Conservation (phyloP, 345 rosid genomes). For the Schrenkiella parvula region DNA sequence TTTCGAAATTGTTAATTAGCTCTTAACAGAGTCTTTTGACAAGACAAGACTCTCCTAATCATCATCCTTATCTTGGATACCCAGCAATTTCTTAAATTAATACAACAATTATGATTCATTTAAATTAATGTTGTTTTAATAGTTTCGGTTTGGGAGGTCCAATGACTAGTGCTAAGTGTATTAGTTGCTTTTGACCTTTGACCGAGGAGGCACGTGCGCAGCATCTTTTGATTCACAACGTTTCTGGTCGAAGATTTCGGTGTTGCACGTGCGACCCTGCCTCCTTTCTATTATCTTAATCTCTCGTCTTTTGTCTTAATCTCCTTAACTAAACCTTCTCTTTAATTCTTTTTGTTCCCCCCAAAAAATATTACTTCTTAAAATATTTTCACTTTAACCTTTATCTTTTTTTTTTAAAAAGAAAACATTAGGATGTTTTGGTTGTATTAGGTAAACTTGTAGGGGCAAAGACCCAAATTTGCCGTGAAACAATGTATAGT, state of each 20-base stretch:
- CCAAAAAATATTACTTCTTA: not conserved
- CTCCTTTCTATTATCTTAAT: conserved; percentile 31
- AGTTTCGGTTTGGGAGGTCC: conserved; percentile 38
- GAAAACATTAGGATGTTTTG: conserved; percentile 26
- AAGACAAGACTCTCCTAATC: conserved; percentile 36
- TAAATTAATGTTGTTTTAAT: conserved; percentile 18
- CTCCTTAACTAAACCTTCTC: conserved; percentile 25
- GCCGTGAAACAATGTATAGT: not conserved
- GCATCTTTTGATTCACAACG: conserved; percentile 44
- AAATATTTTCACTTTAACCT: conserved; percentile 26
- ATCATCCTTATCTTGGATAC: conserved; percentile 49
- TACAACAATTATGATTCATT: conserved; percentile 1
- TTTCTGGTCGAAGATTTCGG: conserved; percentile 57
- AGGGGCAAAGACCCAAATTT: conserved; percentile 36
- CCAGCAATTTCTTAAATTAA: conserved; percentile 9
- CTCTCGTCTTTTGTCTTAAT: conserved; percentile 35
- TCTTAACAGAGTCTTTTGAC: conserved; percentile 14
- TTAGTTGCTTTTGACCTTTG: conserved; percentile 78
- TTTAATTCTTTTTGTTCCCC: conserved; percentile 17
- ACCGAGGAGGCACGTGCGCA: conserved; percentile 71
- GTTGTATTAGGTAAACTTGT: conserved; percentile 29
- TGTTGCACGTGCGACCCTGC: conserved; percentile 71
- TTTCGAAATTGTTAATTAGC: not conserved
- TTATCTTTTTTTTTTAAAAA: not conserved
- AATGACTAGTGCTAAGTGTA: conserved; percentile 36